These are phyloP conservation scores for Pycnococcus provasolii DNA, from an alignment of 139 green algal genomes.

Conservation along the genomic window DNA sequence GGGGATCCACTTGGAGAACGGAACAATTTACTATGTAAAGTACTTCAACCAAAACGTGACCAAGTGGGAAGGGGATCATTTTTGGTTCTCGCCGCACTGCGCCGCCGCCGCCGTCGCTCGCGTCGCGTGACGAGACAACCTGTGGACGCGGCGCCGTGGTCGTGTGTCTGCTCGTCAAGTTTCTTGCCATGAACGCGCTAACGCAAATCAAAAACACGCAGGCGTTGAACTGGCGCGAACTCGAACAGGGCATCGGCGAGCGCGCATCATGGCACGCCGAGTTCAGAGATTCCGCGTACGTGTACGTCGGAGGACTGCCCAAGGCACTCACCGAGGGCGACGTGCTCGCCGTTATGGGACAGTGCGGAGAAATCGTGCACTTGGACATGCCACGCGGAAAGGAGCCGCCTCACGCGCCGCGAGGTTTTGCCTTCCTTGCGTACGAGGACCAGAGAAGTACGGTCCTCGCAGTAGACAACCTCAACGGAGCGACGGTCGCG, in stretches of 20 bases:
- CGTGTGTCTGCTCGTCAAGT: too few relatives aligned
- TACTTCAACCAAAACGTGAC: too few relatives aligned
- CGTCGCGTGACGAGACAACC: too few relatives aligned
- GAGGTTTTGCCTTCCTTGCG: slow-evolving; percentile 88
- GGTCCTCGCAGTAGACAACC: slow-evolving; percentile 91
- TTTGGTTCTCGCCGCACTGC: too few relatives aligned
- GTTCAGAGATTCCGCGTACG: slow-evolving; percentile 86
- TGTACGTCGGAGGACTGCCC: slow-evolving; percentile 72
- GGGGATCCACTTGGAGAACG: too few relatives aligned
- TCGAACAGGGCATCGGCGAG: slow-evolving; percentile 57
- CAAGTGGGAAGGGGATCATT: too few relatives aligned
- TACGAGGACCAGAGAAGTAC: slow-evolving; percentile 98
- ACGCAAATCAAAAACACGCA: slow-evolving; percentile 94
- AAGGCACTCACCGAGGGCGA: slow-evolving; percentile 84
- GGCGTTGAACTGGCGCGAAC: slow-evolving; percentile 57
- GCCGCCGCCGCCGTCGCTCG: too few relatives aligned
- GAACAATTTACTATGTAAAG: too few relatives aligned
- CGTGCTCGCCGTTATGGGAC: slow-evolving; percentile 61
- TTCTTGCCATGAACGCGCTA: slow-evolving; percentile 57
- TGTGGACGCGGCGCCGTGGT: too few relatives aligned
- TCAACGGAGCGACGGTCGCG: slow-evolving; percentile 58
- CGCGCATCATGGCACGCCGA: slow-evolving; percentile 83
- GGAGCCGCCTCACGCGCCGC: slow-evolving; percentile 1
- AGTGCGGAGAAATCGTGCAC: slow-evolving; percentile 96
- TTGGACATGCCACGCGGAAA: slow-evolving; percentile 69